phyloP scores from a whole-genome alignment of 106 monocot species.

The Allium cepa region DNA sequence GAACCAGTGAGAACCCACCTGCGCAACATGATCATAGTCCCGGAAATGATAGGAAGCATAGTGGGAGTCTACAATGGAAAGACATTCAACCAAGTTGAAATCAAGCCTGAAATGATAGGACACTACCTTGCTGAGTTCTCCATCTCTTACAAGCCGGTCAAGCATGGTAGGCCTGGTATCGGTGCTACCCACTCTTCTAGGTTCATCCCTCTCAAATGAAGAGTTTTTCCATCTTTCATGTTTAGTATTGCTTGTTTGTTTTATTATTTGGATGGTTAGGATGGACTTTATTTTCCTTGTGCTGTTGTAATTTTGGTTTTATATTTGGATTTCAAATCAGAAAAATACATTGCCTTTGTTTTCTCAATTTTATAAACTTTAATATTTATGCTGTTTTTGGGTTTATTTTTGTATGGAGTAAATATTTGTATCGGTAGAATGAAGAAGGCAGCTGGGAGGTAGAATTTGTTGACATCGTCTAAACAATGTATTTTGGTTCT shows the following conservation, averaged over 20 bases:
- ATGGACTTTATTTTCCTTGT: no score
- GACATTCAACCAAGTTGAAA: conserved; percentile 53
- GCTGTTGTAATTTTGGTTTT: no score
- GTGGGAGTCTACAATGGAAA: conserved; percentile 51
- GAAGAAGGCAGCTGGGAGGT: no score
- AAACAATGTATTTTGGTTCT: no score
- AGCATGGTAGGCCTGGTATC: conserved; percentile 51
- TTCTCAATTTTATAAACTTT: no score
- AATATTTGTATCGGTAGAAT: no score
- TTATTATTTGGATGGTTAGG: no score
- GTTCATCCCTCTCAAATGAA: conserved; percentile 57
- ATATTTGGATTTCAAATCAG: no score
- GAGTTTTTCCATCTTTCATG: background rate
- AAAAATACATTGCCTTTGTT: no score
- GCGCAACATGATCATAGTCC: conserved; percentile 50
- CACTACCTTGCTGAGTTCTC: conserved; percentile 55
- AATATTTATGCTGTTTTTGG: no score
- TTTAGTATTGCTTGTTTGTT: background rate
- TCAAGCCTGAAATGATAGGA: conserved; percentile 54
- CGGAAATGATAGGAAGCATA: conserved; percentile 53
- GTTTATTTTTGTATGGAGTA: no score
- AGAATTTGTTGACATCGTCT: no score
- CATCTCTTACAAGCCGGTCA: conserved; percentile 48
- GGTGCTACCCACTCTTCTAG: conserved; percentile 61
- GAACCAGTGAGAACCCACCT: conserved; percentile 46